These are phyloP conservation scores for Trichomonas tenax DNA, from an alignment of 208 protist genomes.

Conservation along the genomic window DNA sequence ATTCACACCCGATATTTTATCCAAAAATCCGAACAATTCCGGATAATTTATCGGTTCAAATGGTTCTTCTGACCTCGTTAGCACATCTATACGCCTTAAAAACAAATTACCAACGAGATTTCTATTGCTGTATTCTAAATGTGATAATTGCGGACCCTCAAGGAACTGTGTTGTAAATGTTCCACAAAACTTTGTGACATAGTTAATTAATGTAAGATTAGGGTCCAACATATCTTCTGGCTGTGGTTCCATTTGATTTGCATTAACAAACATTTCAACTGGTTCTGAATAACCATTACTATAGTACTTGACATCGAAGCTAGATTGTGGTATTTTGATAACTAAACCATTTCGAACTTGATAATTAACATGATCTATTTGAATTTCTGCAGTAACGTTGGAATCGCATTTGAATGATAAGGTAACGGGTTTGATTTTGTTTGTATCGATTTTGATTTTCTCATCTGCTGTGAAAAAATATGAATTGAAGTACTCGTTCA, in stretches of 20 bases:
- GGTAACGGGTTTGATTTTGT: neutral
- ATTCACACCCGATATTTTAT: neutral
- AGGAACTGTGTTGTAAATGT: neutral
- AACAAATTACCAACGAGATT: neutral
- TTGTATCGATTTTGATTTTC: neutral
- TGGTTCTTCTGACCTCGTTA: neutral
- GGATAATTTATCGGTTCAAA: neutral
- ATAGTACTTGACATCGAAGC: neutral
- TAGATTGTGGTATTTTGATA: neutral
- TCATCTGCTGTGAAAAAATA: neutral
- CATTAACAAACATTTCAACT: neutral
- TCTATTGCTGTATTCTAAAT: neutral
- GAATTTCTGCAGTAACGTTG: too few species aligned
- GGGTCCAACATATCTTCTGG: neutral
- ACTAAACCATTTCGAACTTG: neutral
- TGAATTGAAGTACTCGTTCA: neutral
- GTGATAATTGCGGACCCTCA: neutral
- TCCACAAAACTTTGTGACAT: neutral
- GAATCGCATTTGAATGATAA: too few species aligned
- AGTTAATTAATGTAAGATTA: neutral
- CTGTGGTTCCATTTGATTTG: neutral
- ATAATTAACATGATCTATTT: neutral
- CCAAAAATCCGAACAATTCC: neutral
- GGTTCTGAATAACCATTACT: neutral
- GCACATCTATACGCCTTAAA: neutral